These are phyloP conservation scores for Diaporthe ampelina DNA, from an alignment of 2,329 filamentous ascomycete genomes.

Conservation along the genomic window DNA sequence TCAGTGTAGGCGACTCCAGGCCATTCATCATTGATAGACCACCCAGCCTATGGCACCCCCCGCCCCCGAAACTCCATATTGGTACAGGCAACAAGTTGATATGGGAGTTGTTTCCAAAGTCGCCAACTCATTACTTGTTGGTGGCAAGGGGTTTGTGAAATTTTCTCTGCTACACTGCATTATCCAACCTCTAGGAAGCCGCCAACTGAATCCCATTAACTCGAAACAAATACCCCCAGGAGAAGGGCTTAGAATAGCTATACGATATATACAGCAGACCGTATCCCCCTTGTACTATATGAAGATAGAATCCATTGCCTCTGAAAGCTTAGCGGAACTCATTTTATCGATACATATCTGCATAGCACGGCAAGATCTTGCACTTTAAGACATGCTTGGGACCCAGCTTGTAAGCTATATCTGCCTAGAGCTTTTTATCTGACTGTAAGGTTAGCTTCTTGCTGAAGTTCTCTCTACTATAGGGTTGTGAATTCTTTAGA, in stretches of 20 bases:
- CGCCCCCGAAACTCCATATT: too few relatives aligned
- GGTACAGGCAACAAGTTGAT: too few relatives aligned
- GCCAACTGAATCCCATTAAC: slow-evolving; percentile 20
- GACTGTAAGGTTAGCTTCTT: too few relatives aligned
- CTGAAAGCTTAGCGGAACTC: slow-evolving; percentile 52
- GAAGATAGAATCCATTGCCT: slow-evolving; percentile 51
- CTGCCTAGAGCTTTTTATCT: slow-evolving; percentile 31
- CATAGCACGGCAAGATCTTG: slow-evolving; percentile 50
- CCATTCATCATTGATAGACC: background rate
- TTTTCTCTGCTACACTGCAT: too few relatives aligned
- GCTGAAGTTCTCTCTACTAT: too few relatives aligned
- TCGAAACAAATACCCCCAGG: background rate
- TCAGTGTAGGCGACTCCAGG: background rate
- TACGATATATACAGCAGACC: slow-evolving; percentile 53
- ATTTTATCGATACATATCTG: slow-evolving; percentile 56
- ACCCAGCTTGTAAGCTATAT: slow-evolving; percentile 52
- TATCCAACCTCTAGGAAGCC: slow-evolving; percentile 37
- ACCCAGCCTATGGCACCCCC: too few relatives aligned
- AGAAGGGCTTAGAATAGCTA: slow-evolving; percentile 46
- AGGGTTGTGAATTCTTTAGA: too few relatives aligned
- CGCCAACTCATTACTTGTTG: too few relatives aligned
- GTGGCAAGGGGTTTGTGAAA: too few relatives aligned
- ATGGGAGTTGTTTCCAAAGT: too few relatives aligned
- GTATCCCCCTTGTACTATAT: slow-evolving; percentile 40
- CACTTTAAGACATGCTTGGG: slow-evolving; percentile 48